Evolutionary conservation across 257 asterid genomes (phyloP).

Genomic region (Echium plantagineum): DNA sequence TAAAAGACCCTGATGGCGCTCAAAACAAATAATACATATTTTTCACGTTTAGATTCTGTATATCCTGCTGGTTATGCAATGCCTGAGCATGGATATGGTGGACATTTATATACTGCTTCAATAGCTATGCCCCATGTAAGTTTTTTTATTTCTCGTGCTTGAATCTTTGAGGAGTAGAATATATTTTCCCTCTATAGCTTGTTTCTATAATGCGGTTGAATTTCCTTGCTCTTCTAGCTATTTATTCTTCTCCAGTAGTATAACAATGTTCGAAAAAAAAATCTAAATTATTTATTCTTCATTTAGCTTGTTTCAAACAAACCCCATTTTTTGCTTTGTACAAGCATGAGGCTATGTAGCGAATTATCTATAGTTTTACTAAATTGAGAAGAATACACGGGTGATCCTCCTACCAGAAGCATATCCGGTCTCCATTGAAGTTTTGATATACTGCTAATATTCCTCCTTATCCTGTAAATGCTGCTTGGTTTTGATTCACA

Average conservation of each 20-base stretch:
- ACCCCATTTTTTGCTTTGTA: background rate
- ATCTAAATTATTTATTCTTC: background rate
- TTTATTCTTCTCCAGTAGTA: background rate
- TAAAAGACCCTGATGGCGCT: background rate
- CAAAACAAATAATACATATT: background rate
- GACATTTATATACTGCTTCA: constrained; percentile 21
- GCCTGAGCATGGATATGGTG: constrained; percentile 37
- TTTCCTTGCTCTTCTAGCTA: background rate
- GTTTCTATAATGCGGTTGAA: background rate
- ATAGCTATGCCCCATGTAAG: constrained; percentile 44
- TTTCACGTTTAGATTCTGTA: constrained; percentile 31
- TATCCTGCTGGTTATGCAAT: constrained; percentile 24
- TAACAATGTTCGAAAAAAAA: too few species aligned
- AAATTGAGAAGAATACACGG: too few species aligned
- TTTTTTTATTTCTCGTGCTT: background rate
- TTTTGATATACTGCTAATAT: too few species aligned
- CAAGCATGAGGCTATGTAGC: too few species aligned
- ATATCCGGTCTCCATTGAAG: too few species aligned
- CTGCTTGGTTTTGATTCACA: background rate
- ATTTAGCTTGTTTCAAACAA: background rate
- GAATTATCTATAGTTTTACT: too few species aligned
- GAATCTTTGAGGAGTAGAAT: constrained; percentile 2
- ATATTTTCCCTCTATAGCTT: constrained; percentile 1
- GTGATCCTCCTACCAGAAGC: too few species aligned
- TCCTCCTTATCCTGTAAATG: too few species aligned